Percentiles rank a stretch among this genome's conserved stretches.
phyloP scores from a whole-genome alignment of 495 filamentous ascomycete genomes.

The Evernia prunastri region DNA sequence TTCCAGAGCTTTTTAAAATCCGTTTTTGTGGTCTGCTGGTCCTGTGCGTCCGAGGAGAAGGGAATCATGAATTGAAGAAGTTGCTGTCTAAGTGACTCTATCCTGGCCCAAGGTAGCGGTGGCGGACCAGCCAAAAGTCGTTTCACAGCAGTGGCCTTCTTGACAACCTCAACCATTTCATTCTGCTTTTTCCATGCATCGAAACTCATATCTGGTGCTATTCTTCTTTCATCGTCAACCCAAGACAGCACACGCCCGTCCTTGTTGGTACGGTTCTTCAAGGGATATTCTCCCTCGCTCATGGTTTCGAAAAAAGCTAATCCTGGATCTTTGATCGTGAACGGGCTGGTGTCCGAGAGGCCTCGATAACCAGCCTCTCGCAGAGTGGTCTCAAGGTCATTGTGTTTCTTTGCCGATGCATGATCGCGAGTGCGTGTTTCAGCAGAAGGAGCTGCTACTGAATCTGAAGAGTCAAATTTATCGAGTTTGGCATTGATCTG shows the following conservation, averaged over 20 bases:
- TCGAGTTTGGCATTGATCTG: neutral
- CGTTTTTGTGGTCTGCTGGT: neutral
- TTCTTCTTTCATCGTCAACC: neutral
- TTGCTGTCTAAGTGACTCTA: neutral
- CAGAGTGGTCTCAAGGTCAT: neutral
- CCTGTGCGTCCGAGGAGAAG: neutral
- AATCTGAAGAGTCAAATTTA: neutral
- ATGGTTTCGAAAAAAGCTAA: neutral
- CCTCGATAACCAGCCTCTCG: conserved; percentile 1
- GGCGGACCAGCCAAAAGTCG: conserved; percentile 2
- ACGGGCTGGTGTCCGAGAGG: conserved; percentile 1
- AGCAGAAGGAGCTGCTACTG: neutral
- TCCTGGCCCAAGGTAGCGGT: neutral
- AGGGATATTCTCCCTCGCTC: neutral
- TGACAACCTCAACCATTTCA: conserved; percentile 1
- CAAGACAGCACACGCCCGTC: neutral
- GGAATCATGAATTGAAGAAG: neutral
- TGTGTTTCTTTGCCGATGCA: neutral
- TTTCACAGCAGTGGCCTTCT: conserved; percentile 5
- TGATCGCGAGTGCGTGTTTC: neutral
- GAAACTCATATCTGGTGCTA: neutral
- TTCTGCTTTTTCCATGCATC: neutral
- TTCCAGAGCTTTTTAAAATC: neutral
- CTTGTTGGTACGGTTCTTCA: neutral
- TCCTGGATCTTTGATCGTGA: neutral